Evolutionary conservation across 805 yeast genomes (phyloP).

Genomic region (Ogataea minuta): DNA sequence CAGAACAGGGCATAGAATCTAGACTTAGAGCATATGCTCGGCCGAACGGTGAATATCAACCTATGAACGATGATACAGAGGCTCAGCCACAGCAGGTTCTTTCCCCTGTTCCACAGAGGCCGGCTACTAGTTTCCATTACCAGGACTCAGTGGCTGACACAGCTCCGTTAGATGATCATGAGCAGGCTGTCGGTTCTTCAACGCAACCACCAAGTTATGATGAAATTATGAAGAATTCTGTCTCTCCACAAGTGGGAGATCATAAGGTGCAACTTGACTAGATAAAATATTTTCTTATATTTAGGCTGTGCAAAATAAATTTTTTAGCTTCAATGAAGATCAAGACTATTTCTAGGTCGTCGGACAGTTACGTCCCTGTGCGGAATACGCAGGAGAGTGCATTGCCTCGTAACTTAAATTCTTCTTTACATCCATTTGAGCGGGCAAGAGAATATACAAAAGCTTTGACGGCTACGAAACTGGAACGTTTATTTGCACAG

Average conservation of each 20-base stretch:
- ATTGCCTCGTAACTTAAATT: conserved; percentile 84
- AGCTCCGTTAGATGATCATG: conserved; percentile 6
- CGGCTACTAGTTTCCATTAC: conserved; percentile 3
- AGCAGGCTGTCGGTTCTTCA: conserved; percentile 8
- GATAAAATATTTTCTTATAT: conserved; percentile 1
- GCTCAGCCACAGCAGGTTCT: conserved; percentile 6
- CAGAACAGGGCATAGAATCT: conserved; percentile 17
- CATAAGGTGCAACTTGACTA: conserved; percentile 22
- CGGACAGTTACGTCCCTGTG: conserved; percentile 91
- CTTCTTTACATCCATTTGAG: conserved; percentile 95
- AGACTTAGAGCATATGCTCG: conserved; percentile 8
- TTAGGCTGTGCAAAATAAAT: conserved; percentile 10
- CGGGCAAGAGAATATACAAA: conserved; percentile 95
- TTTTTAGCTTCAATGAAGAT: conserved; percentile 57
- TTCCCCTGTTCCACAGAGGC: conserved; percentile 10
- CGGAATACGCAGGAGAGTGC: conserved; percentile 85
- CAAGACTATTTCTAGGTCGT: conserved; percentile 83
- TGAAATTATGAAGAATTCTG: conserved; percentile 14
- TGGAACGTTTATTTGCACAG: conserved; percentile 96
- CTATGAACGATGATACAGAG: conserved; percentile 6
- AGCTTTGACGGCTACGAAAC: conserved; percentile 90
- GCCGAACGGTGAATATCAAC: conserved; percentile 6
- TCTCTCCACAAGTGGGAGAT: conserved; percentile 21
- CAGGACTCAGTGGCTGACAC: conserved; percentile 9
- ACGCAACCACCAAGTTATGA: conserved; percentile 25